Conservation (phyloP, 192 early-diverging fungal species). For the Mortierella alpina region DNA sequence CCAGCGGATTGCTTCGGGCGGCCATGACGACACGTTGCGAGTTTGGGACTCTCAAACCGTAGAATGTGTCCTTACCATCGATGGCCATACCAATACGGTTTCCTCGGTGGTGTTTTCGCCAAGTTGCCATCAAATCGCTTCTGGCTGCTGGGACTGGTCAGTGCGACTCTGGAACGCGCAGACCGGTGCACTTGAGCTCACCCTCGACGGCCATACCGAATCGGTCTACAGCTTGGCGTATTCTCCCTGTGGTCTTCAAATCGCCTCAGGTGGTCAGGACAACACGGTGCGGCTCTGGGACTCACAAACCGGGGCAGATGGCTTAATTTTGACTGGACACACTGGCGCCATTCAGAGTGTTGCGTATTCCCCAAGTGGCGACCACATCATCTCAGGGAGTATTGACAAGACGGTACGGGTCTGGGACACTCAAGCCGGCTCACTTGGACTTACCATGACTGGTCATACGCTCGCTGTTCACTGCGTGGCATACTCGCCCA, state of each 20-base stretch:
- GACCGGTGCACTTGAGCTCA: background rate
- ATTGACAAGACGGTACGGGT: too few relatives aligned
- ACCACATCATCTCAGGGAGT: too few relatives aligned
- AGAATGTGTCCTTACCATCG: background rate
- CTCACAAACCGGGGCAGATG: background rate
- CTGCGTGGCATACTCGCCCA: background rate
- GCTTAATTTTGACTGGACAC: too few relatives aligned
- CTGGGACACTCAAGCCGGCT: background rate
- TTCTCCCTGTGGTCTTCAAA: background rate
- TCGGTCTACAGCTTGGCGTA: background rate
- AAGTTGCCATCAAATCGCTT: background rate
- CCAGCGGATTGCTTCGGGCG: background rate
- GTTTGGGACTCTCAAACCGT: background rate
- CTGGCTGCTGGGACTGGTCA: background rate
- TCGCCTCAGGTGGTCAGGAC: background rate
- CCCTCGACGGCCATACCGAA: background rate
- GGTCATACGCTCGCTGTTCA: background rate
- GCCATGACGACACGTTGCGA: background rate
- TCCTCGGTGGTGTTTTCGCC: background rate
- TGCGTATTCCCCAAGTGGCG: too few relatives aligned
- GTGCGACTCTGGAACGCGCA: constrained; percentile 6
- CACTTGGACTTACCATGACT: too few relatives aligned
- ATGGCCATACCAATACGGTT: background rate
- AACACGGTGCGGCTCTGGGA: background rate
- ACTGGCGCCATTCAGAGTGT: too few relatives aligned